Evolutionary conservation across 2,329 filamentous ascomycete genomes (phyloP), one percentile per base, ranked within the genome.

Genomic region (Botrytis elliptica): DNA sequence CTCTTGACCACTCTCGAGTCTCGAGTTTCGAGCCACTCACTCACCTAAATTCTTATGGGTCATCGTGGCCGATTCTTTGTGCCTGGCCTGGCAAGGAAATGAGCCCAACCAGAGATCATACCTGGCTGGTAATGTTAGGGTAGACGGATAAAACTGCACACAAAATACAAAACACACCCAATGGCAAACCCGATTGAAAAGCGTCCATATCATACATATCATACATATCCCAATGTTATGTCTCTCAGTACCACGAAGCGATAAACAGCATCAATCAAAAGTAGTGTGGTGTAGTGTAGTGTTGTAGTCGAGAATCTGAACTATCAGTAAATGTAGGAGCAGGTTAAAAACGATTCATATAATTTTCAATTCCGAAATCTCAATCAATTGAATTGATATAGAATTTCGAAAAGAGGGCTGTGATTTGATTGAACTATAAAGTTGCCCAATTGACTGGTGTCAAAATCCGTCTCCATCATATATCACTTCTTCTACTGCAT

Each of bases 401-500:
- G 38, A 62, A 16, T 62, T 40, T 62, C 36, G 12, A 62, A 62
- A 40, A n/a, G 25, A 40, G 22, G 40, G 5, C 36, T 16, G 36
- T 62, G 12, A 57, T 57, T 57, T 29, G n/a, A 57, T 57, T 57
- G 52, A 18, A 16, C 29, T 57, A 4, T 18, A 18, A 29, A 33
- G 52, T 57, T 40, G 59, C 59, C 59, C 59, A 40, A 40, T 62
- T 40, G 25, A 40, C 36, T 12, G 9, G 16, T 9, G 36, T 62
- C 22, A 40, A n/a, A 62, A n/a, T 25, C 25, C 12, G 25, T 62
- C 59, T n/a, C 36, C 59, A 62, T 40, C 22, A 40, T 40, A 25
- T 40, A n/a, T 62, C 59, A 62, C 33, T 62, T 57, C 52, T 33
- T 29, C 52, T 57, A 57, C n/a, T 57, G 52, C 59, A 62, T 62